These are phyloP conservation scores for Sporothrix schenckii DNA, from an alignment of 2,329 filamentous ascomycete species.

Conservation along the genomic window DNA sequence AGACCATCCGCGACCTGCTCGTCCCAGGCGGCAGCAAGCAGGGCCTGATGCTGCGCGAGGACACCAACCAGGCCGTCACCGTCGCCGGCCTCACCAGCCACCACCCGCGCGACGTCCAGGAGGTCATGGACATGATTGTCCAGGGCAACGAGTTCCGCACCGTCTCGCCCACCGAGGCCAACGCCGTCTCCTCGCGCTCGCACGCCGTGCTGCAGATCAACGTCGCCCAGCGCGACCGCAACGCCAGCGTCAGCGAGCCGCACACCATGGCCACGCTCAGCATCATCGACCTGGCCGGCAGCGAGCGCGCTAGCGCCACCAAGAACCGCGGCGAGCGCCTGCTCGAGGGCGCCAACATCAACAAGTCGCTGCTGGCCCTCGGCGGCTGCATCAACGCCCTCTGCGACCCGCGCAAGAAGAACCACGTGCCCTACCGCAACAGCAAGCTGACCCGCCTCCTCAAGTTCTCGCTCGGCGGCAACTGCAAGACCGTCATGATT, in stretches of 20 bases:
- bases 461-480: slow-evolving; percentile 95
- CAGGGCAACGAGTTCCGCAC: slow-evolving; percentile 92
- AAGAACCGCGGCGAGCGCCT: slow-evolving; percentile 93
- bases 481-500: slow-evolving; percentile 99
- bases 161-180: slow-evolving; percentile 94
- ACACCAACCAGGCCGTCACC: slow-evolving; percentile 89
- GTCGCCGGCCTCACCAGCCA: slow-evolving; percentile 91
- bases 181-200: slow-evolving; percentile 94
- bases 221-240: slow-evolving; percentile 88
- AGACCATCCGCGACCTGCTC: slow-evolving; percentile 93
- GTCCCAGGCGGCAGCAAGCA: slow-evolving; percentile 82
- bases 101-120: slow-evolving; percentile 83
- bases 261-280: slow-evolving; percentile 98
- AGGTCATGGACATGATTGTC: slow-evolving; percentile 99
- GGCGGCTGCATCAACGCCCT: slow-evolving; percentile 98
- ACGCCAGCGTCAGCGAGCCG: slow-evolving; percentile 88
- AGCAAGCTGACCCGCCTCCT: slow-evolving; percentile 93
- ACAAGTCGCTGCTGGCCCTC: slow-evolving; percentile 92
- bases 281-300: slow-evolving; percentile 96
- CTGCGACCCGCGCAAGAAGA: slow-evolving; percentile 86
- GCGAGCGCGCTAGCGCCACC: slow-evolving; percentile 91
- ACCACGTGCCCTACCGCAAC: slow-evolving; percentile 96
- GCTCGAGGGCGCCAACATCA: slow-evolving; percentile 96
- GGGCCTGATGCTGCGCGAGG: slow-evolving; percentile 89
- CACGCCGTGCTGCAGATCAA: slow-evolving; percentile 98